Base-by-base conservation (phyloP, 768 basidiomycete genomes). In the Naganishia friedmannii region DNA sequence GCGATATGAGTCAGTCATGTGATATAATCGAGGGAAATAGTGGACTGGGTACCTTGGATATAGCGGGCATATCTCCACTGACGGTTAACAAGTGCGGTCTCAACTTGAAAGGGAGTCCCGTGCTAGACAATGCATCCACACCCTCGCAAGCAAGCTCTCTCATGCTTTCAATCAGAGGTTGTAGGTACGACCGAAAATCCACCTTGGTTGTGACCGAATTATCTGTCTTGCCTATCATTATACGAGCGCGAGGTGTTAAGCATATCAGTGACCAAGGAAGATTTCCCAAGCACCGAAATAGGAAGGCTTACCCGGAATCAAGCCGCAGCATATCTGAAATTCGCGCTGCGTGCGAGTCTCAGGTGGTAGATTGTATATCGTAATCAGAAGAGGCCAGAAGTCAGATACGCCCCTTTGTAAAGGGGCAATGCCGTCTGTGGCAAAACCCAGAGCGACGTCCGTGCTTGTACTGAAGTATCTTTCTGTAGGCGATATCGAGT, bases 241-340 rank as follows among this genome's bases (percentile, higher is more conserved):
- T n/a, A n/a, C n/a, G n/a, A n/a, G n/a, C n/a, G n/a, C n/a, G n/a
- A n/a, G n/a, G n/a, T n/a, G n/a, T n/a, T n/a, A n/a, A n/a, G n/a
- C 53, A 54, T 26, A 26, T 13, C 26, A 28, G n/a, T n/a, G n/a
- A n/a, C n/a, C n/a, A n/a, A n/a, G n/a, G n/a, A n/a, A n/a, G n/a
- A n/a, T n/a, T n/a, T n/a, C n/a, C n/a, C n/a, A n/a, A n/a, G n/a
- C n/a, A n/a, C n/a, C n/a, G n/a, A 13, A 4, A 54, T n/a, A n/a
- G 8, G 53, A 8, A 37, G 4, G 8, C 53, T 12, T 54, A 54
- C 53, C 26, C 21, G 53, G 53, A 3, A 54, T 54, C 13, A 54
- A 13, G 26, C 53, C 53, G n/a, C 53, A 54, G 29, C 53, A 54
- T n/a, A 54, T 54, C n/a, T 54, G 53, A 54, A 23, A 54, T 17